These are phyloP conservation scores for Coemansia sp. DNA, from an alignment of 192 early-diverging fungal species.

Conservation along the genomic window DNA sequence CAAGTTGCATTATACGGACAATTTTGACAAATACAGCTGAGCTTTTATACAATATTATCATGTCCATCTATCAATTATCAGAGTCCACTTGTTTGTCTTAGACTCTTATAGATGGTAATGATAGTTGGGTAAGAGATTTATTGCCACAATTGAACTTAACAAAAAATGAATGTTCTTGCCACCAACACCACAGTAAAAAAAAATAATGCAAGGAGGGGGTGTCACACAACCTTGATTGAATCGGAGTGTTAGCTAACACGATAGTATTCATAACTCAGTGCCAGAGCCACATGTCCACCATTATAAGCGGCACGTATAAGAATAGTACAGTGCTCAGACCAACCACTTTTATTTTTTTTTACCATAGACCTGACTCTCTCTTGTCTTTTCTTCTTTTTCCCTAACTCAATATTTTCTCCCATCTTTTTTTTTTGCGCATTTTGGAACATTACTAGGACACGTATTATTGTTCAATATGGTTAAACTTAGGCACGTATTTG, in stretches of 20 bases:
- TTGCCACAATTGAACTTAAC: not conserved
- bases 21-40: not conserved
- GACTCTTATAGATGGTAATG: not conserved
- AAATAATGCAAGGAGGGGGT: not conserved
- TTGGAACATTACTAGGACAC: not conserved
- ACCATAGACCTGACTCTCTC: not conserved
- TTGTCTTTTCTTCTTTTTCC: not conserved
- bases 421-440: not conserved
- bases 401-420: no score
- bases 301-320: not conserved
- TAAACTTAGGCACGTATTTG: not conserved
- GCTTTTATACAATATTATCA: not conserved
- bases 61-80: not conserved
- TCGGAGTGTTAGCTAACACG: not conserved
- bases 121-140: not conserved
- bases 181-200: not conserved
- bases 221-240: not conserved
- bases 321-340: not conserved
- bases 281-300: not conserved
- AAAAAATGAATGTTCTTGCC: not conserved
- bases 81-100: not conserved
- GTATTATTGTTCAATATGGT: conserved; percentile 4
- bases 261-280: not conserved
- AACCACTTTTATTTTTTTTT: not conserved
- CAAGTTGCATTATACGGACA: not conserved